phyloP scores from a whole-genome alignment of 2,329 filamentous ascomycete species.

The Neospermospora avenae region DNA sequence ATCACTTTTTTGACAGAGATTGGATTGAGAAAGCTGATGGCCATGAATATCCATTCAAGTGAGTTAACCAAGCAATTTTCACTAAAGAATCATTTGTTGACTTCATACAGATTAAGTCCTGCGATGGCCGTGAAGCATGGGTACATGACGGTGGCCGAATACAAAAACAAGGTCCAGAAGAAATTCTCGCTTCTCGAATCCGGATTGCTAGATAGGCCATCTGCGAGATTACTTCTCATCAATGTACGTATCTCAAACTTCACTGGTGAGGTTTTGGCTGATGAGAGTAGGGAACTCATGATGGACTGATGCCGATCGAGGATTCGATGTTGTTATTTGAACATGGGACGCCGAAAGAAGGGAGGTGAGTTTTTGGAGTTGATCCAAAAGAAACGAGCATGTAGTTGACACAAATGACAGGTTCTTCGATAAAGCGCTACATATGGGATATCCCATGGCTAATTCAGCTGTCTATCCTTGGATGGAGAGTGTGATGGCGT shows the following conservation, averaged over 20 bases:
- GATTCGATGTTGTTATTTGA: slow-evolving; percentile 63
- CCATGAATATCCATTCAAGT: slow-evolving; percentile 64
- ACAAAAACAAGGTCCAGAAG: slow-evolving; percentile 51
- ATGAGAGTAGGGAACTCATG: slow-evolving; percentile 50
- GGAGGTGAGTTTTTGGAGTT: slow-evolving; percentile 40
- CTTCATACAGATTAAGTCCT: slow-evolving; percentile 41
- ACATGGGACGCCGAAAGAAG: slow-evolving; percentile 63
- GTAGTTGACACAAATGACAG: slow-evolving; percentile 17
- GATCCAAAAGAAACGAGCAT: background rate
- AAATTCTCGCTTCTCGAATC: slow-evolving; percentile 61
- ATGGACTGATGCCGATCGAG: slow-evolving; percentile 66
- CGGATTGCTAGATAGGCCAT: slow-evolving; percentile 53
- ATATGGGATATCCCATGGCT: slow-evolving; percentile 66
- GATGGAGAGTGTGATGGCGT: slow-evolving; percentile 51
- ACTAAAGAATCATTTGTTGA: background rate
- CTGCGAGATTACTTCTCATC: slow-evolving; percentile 55
- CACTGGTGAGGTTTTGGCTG: background rate
- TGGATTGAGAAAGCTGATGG: slow-evolving; percentile 62
- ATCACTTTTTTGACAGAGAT: slow-evolving; percentile 56
- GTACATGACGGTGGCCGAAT: slow-evolving; percentile 53
- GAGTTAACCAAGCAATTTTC: slow-evolving; percentile 26
- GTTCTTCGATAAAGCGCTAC: slow-evolving; percentile 56
- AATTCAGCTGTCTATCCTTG: slow-evolving; percentile 57
- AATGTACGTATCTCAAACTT: slow-evolving; percentile 44
- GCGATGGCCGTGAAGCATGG: slow-evolving; percentile 62